These are phyloP conservation scores for Trichoderma afroharzianum DNA, from an alignment of 2,329 filamentous ascomycete genomes.

Conservation along the genomic window DNA sequence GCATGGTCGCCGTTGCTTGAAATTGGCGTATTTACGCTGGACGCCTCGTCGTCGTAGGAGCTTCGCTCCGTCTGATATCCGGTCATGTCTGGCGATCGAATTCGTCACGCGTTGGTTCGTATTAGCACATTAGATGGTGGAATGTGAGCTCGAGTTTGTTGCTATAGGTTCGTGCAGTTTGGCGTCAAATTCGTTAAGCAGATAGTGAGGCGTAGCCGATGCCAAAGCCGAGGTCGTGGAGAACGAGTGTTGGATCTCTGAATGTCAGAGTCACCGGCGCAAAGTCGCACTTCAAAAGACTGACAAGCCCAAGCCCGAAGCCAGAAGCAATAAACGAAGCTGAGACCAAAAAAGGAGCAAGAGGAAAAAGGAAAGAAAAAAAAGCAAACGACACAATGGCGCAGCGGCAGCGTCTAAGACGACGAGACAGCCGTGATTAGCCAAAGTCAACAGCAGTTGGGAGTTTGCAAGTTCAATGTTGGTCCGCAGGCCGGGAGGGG, in stretches of 20 bases:
- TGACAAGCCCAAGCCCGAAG: background rate
- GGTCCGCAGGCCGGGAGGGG: background rate
- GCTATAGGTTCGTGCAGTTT: background rate
- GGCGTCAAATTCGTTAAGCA: background rate
- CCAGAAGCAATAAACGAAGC: background rate
- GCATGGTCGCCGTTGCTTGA: constrained; percentile 49
- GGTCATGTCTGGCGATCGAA: constrained; percentile 35
- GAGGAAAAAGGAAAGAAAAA: background rate
- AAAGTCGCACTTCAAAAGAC: background rate
- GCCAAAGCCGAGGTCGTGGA: background rate
- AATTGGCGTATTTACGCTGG: constrained; percentile 32
- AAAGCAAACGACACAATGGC: background rate
- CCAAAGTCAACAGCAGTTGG: constrained; percentile 12
- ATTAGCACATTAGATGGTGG: constrained; percentile 23
- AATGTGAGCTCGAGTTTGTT: background rate
- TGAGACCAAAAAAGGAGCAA: background rate
- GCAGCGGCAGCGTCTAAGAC: constrained; percentile 13
- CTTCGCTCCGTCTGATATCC: constrained; percentile 34
- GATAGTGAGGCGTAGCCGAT: background rate
- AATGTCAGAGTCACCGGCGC: background rate
- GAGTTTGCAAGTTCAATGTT: background rate
- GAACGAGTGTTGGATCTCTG: background rate
- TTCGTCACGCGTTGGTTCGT: constrained; percentile 23
- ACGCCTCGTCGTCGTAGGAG: constrained; percentile 35
- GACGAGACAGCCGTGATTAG: constrained; percentile 14